Percentiles rank a stretch among this genome's conserved stretches.
Conservation (phyloP, 306 rosid species). For the Trichosanthes cucumerina region DNA sequence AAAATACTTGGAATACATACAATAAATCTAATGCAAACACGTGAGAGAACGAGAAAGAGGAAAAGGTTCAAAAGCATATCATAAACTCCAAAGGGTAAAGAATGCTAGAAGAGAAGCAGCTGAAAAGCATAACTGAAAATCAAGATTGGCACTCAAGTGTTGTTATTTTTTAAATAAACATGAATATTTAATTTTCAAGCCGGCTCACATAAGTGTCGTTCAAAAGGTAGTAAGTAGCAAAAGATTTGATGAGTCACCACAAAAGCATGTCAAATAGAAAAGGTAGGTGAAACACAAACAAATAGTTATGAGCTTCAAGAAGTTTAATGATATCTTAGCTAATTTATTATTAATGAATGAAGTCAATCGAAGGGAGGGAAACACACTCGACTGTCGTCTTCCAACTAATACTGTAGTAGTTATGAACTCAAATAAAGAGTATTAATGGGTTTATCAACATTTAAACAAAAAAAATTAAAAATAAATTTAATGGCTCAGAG, state of each 20-base stretch:
- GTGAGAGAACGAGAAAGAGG: neutral
- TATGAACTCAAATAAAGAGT: neutral
- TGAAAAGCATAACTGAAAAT: neutral
- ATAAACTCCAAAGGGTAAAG: neutral
- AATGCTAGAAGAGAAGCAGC: neutral
- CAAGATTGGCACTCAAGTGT: neutral
- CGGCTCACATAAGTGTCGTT: neutral
- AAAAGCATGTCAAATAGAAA: neutral
- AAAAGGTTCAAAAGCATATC: neutral
- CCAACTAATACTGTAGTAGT: neutral
- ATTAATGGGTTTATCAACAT: neutral
- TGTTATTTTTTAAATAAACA: neutral
- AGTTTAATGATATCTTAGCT: neutral
- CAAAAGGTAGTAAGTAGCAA: neutral
- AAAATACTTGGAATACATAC: neutral
- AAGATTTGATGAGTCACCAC: neutral
- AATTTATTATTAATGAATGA: neutral
- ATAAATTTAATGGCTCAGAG: too few species aligned
- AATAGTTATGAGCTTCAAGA: neutral
- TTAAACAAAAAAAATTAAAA: neutral
- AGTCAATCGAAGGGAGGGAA: neutral
- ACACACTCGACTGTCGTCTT: neutral
- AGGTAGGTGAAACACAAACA: neutral
- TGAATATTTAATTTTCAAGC: neutral
- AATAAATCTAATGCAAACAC: slow-evolving; percentile 10